These are phyloP conservation scores for Cyclotella cryptica DNA, from an alignment of 108 stramenopile species.

Conservation along the genomic window DNA sequence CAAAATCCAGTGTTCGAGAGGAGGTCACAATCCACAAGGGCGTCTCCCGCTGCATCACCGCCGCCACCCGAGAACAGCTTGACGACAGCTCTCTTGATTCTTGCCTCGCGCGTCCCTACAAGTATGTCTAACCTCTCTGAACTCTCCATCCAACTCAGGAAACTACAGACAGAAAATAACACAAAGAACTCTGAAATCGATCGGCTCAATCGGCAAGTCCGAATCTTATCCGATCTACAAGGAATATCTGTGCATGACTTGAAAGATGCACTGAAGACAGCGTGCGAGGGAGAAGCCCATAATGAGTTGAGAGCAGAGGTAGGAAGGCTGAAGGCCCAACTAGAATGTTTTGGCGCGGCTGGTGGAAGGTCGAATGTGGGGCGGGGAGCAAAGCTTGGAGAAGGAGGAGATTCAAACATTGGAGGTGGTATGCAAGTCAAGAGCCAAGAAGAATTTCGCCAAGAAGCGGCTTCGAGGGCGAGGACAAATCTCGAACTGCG, in stretches of 20 bases:
- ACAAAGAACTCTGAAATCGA: conserved; percentile 65
- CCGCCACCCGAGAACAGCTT: background rate
- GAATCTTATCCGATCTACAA: conserved; percentile 73
- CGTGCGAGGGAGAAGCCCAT: conserved; percentile 77
- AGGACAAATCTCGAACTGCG: conserved; percentile 73
- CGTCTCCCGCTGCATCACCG: no score
- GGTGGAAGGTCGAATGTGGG: conserved; percentile 1
- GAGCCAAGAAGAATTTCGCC: conserved; percentile 35
- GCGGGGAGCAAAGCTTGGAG: background rate
- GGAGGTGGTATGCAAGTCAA: background rate
- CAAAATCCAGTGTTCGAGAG: no score
- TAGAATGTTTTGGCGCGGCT: conserved; percentile 43
- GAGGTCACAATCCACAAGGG: no score
- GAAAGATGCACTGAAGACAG: conserved; percentile 61
- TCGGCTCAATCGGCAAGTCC: conserved; percentile 73
- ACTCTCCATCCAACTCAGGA: conserved; percentile 76
- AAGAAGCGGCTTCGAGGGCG: conserved; percentile 53
- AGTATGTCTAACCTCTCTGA: conserved; percentile 59
- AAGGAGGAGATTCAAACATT: conserved; percentile 3
- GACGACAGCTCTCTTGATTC: no score
- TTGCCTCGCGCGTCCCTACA: background rate
- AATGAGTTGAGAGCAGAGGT: conserved; percentile 68
- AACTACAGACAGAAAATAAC: conserved; percentile 74
- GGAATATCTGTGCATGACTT: conserved; percentile 69
- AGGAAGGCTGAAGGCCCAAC: conserved; percentile 57